These are phyloP conservation scores for Alternaria atra DNA, from an alignment of 2,329 filamentous ascomycete genomes.

Conservation along the genomic window DNA sequence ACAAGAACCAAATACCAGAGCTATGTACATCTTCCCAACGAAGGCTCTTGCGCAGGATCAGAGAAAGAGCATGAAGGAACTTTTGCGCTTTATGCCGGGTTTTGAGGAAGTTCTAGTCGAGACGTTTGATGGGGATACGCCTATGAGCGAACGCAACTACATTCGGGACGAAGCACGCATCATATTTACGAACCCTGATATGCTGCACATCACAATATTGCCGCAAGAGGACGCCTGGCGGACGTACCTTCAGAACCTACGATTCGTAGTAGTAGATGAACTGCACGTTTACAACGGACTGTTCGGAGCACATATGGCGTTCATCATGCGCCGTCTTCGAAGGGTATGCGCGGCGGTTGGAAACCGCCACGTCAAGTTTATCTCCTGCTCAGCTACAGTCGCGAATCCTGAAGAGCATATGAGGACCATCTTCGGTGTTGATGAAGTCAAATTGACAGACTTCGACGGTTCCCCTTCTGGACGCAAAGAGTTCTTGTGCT, in stretches of 20 bases:
- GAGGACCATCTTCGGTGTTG: slow-evolving; percentile 89
- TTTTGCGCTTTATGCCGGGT: slow-evolving; percentile 81
- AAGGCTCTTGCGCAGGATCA: slow-evolving; percentile 97
- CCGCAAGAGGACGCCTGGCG: slow-evolving; percentile 93
- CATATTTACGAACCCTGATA: slow-evolving; percentile 98
- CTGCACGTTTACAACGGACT: slow-evolving; percentile 96
- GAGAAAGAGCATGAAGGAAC: slow-evolving; percentile 83
- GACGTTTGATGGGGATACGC: slow-evolving; percentile 95
- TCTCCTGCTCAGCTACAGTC: slow-evolving; percentile 96
- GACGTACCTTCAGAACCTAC: slow-evolving; percentile 84
- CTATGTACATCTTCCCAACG: slow-evolving; percentile 98
- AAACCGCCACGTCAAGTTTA: slow-evolving; percentile 84
- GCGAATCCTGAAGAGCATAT: slow-evolving; percentile 93
- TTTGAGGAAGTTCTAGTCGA: slow-evolving; percentile 82
- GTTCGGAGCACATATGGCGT: slow-evolving; percentile 91
- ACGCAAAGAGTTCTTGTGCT: slow-evolving; percentile 93
- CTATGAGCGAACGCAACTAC: slow-evolving; percentile 76
- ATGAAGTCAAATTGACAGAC: slow-evolving; percentile 82
- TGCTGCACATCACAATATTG: slow-evolving; percentile 93
- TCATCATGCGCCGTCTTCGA: slow-evolving; percentile 90
- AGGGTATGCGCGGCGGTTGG: slow-evolving; percentile 90
- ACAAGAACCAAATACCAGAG: slow-evolving; percentile 76
- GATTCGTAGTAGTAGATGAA: slow-evolving; percentile 85
- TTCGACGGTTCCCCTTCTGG: slow-evolving; percentile 93
- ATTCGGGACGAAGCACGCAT: slow-evolving; percentile 90